Evolutionary conservation across 208 protist genomes (phyloP).

Genomic region (Leishmania major): DNA sequence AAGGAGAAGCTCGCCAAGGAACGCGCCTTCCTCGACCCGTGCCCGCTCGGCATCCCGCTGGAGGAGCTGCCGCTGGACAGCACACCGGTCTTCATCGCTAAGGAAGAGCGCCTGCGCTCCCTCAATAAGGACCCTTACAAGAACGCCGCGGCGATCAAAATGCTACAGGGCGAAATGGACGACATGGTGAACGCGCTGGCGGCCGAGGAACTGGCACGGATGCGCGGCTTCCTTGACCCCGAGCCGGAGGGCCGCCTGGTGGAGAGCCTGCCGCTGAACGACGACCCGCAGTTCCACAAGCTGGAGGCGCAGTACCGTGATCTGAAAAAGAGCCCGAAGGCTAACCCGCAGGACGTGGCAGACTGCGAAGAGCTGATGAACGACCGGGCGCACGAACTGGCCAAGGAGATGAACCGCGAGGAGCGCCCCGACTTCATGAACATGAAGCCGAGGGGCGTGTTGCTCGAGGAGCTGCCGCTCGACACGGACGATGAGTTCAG

Average conservation of each 20-base stretch:
- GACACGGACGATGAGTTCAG: slow-evolving; percentile 70
- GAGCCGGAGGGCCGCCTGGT: slow-evolving; percentile 70
- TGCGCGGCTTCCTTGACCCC: slow-evolving; percentile 67
- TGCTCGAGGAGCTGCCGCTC: slow-evolving; percentile 67
- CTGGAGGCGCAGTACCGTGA: slow-evolving; percentile 63
- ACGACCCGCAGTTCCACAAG: slow-evolving; percentile 58
- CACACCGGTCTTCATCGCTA: slow-evolving; percentile 47
- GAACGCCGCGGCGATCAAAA: slow-evolving; percentile 49
- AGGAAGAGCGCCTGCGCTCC: slow-evolving; percentile 64
- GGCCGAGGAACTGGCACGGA: slow-evolving; percentile 55
- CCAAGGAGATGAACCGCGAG: slow-evolving; percentile 66
- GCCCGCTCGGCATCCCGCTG: slow-evolving; percentile 63
- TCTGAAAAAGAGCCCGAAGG: slow-evolving; percentile 52
- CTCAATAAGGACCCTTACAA: slow-evolving; percentile 50
- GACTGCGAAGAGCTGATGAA: slow-evolving; percentile 83
- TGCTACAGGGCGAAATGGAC: slow-evolving; percentile 58
- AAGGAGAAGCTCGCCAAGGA: slow-evolving; percentile 57
- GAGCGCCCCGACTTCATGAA: slow-evolving; percentile 69
- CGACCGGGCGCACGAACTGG: slow-evolving; percentile 68
- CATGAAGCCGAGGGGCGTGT: slow-evolving; percentile 47
- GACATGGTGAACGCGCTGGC: slow-evolving; percentile 55
- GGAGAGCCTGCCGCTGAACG: slow-evolving; percentile 64
- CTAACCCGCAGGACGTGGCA: slow-evolving; percentile 56
- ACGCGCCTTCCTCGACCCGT: slow-evolving; percentile 65
- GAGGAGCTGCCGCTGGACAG: slow-evolving; percentile 67